Evolutionary conservation across 2,329 filamentous ascomycete genomes (phyloP), one percentile per base, ranked within the genome.

Genomic region (Talaromyces marneffei): DNA sequence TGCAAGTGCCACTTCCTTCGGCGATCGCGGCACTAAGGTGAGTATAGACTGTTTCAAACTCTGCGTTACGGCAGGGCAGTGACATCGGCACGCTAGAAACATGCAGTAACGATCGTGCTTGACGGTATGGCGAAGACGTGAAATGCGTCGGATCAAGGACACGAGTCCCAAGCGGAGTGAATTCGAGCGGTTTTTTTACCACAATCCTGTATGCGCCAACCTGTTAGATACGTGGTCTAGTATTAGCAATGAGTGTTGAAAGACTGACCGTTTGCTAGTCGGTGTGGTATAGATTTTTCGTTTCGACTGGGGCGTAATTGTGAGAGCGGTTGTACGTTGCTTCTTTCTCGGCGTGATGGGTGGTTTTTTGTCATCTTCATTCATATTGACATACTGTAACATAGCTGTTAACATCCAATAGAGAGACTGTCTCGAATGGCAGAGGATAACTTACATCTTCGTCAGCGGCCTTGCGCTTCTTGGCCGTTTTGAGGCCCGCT

Each of bases 11-110:
- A 1, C 89, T 90, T 18, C 93, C 94, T 66, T 96, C 93, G 14
- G 89, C 89, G 70, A 99, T 99, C 57, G 95, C 94, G 7, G 91
- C 89, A 71, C 96, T 92, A 35, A 99, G 86, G 73, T 97, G 91
- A 4, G 90, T 90, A 71, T 97, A 97, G 6, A 99, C 94, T 2
- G 90, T 86, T 9, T 87, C 85, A 74, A 99, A 99, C 72, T 99
- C 95, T 35, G 86, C 86, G 71, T 97, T 93, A 64, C 94, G 88
- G 71, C 94, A 97, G 9, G 94, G 94, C 5, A 99, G 83, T 48
- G 90, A 91, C 12, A 88, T 83, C 0, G 94, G 94, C 2, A 99
- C 92, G 0, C 94, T 91, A 0, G 95, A 94, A 29, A 99, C 94
- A 72, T 99, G 94, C 1, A 99, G 84, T 48, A 90, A 87, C 29